Evolutionary conservation across 805 yeast species (phyloP).

Genomic region (Candida alai): DNA sequence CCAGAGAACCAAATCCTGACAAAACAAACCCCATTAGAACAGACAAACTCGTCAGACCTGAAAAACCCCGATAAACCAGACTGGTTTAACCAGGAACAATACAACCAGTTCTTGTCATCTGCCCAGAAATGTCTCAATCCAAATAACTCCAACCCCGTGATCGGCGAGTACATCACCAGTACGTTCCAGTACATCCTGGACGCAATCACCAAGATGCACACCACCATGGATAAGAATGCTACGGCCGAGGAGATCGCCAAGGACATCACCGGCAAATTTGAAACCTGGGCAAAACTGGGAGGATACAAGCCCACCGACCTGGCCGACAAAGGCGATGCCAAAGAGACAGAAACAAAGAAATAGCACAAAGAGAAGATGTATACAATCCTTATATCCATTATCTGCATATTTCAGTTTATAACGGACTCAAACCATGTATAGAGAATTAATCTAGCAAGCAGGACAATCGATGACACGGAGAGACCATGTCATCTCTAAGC

Average conservation of each 20-base stretch:
- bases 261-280: constrained; percentile 26
- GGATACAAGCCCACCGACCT: constrained; percentile 5
- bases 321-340: neutral
- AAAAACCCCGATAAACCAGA: too few relatives aligned
- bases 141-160: constrained; percentile 23
- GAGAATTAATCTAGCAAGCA: constrained; percentile 31
- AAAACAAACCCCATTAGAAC: too few relatives aligned
- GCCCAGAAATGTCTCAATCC: constrained; percentile 23
- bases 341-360: constrained; percentile 3
- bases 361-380: constrained; percentile 20
- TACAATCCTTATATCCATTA: constrained; percentile 45
- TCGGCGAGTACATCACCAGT: constrained; percentile 23
- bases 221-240: constrained; percentile 27
- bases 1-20: too few relatives aligned
- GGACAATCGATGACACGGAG: too few relatives aligned
- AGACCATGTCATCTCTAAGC: too few relatives aligned
- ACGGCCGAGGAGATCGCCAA: constrained; percentile 33
- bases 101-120: too few relatives aligned
- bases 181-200: constrained; percentile 25
- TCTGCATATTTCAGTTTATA: constrained; percentile 23
- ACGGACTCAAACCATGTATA: constrained; percentile 47
- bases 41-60: too few relatives aligned
- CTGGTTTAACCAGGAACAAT: too few relatives aligned
- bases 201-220: constrained; percentile 26
- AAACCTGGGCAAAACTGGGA: constrained; percentile 22